Percentiles rank a stretch among this genome's conserved stretches.
Conservation (phyloP, 257 asterid species). For the Leptodermis oblonga region DNA sequence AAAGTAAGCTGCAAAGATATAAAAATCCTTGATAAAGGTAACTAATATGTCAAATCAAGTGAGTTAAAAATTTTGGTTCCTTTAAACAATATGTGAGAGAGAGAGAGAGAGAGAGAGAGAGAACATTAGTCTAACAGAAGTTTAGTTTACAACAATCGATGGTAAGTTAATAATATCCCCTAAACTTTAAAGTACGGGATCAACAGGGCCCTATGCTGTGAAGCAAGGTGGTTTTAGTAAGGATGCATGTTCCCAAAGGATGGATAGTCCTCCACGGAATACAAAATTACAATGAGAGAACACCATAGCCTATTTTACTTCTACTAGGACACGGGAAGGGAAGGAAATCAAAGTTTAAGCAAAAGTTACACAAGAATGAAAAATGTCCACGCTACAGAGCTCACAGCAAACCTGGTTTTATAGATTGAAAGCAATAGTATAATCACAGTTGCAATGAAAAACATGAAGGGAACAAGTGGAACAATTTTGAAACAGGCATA, state of each 20-base stretch:
- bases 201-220: neutral
- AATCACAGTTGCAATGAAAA: neutral
- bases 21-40: conserved; percentile 9
- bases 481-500: conserved; percentile 18
- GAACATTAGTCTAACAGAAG: neutral
- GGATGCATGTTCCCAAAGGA: neutral
- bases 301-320: neutral
- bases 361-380: neutral
- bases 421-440: neutral
- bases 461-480: neutral
- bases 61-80: neutral
- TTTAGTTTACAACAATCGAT: neutral
- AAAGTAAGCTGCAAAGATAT: conserved; percentile 17
- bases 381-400: neutral
- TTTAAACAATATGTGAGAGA: too few relatives aligned
- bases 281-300: neutral
- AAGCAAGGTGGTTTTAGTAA: neutral
- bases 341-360: neutral
- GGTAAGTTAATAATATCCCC: neutral
- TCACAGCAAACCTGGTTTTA: neutral
- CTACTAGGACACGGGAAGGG: neutral
- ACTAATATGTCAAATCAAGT: neutral
- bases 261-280: neutral
- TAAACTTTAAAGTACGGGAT: neutral
- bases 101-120: neutral